A percentile compares a stretch with the other conserved stretches of the same genome.
These are phyloP conservation scores for Fusarium fracticaudum DNA, from an alignment of 2,329 filamentous ascomycete species.

Conservation along the genomic window DNA sequence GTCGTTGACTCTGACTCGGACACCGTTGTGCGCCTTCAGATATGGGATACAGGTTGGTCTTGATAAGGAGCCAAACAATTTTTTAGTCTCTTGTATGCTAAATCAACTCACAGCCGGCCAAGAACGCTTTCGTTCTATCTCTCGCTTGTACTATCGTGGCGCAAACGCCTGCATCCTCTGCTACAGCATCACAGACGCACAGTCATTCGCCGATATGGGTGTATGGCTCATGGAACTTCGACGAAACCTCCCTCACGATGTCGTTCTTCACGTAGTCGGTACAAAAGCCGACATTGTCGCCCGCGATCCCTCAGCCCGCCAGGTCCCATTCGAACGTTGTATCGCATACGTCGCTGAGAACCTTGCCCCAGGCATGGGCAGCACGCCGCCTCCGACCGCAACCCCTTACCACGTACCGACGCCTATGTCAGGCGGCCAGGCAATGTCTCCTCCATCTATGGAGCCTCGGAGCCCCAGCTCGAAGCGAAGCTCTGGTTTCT, in stretches of 20 bases:
- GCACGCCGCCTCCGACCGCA: slow-evolving; percentile 74
- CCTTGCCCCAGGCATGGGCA: slow-evolving; percentile 75
- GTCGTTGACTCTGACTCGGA: slow-evolving; percentile 86
- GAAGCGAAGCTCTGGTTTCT: slow-evolving; percentile 79
- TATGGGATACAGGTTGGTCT: slow-evolving; percentile 84
- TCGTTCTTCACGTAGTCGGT: slow-evolving; percentile 93
- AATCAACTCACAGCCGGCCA: slow-evolving; percentile 71
- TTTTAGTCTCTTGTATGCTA: not conserved
- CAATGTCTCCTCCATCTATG: slow-evolving; percentile 42
- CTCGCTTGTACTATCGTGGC: slow-evolving; percentile 93
- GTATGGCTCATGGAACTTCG: slow-evolving; percentile 88
- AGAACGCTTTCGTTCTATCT: slow-evolving; percentile 94
- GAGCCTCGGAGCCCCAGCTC: slow-evolving; percentile 70
- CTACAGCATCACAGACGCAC: slow-evolving; percentile 90
- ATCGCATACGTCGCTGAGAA: slow-evolving; percentile 96
- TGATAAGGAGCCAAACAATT: not conserved
- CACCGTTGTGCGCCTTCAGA: slow-evolving; percentile 88
- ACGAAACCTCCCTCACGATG: slow-evolving; percentile 77
- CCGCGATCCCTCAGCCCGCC: slow-evolving; percentile 78
- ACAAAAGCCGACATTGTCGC: slow-evolving; percentile 93
- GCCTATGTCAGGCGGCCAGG: slow-evolving; percentile 31
- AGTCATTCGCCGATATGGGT: slow-evolving; percentile 91
- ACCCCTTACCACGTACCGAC: slow-evolving; percentile 48
- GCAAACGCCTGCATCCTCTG: slow-evolving; percentile 94
- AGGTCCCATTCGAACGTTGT: slow-evolving; percentile 93